A percentile compares a stretch with the other conserved stretches of the same genome.
These are phyloP conservation scores for Carex sylvatica DNA, from an alignment of 202 grass and related monocot genomes.

Conservation along the genomic window DNA sequence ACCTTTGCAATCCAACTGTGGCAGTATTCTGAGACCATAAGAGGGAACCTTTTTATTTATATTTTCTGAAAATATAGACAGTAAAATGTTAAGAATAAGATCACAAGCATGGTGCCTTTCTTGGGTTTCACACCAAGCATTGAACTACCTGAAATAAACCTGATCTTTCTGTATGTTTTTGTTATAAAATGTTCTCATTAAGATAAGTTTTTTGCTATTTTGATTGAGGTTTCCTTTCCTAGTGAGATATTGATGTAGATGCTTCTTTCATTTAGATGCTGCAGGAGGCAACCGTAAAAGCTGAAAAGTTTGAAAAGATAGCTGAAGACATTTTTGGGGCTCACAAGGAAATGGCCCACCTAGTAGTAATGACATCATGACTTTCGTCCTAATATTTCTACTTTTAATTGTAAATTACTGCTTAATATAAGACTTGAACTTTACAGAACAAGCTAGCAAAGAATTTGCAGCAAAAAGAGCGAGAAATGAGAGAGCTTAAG, in stretches of 20 bases:
- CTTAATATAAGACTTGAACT: not conserved
- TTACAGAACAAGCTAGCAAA: constrained; percentile 33
- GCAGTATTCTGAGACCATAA: not conserved
- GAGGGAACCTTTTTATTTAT: not conserved
- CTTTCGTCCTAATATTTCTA: not conserved
- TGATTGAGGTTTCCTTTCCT: constrained; percentile 2
- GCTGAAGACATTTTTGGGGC: constrained; percentile 36
- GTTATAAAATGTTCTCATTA: not conserved
- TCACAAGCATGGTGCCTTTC: not conserved
- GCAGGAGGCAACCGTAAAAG: constrained; percentile 34
- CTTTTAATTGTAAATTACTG: constrained; percentile 16
- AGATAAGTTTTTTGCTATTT: not conserved
- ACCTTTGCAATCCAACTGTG: not conserved
- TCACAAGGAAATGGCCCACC: constrained; percentile 24
- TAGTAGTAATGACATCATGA: constrained; percentile 6
- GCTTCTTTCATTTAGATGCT: constrained; percentile 35
- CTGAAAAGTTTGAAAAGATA: constrained; percentile 36
- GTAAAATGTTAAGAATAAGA: constrained; percentile 38
- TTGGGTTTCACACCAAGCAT: not conserved
- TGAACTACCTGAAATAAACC: not conserved
- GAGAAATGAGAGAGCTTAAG: constrained; percentile 25
- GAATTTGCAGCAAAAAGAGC: constrained; percentile 25
- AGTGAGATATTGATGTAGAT: constrained; percentile 42
- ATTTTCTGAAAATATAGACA: constrained; percentile 1
- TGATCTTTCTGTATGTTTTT: not conserved